phyloP scores from a whole-genome alignment of 495 filamentous ascomycete genomes.

The Thozetella sp. region DNA sequence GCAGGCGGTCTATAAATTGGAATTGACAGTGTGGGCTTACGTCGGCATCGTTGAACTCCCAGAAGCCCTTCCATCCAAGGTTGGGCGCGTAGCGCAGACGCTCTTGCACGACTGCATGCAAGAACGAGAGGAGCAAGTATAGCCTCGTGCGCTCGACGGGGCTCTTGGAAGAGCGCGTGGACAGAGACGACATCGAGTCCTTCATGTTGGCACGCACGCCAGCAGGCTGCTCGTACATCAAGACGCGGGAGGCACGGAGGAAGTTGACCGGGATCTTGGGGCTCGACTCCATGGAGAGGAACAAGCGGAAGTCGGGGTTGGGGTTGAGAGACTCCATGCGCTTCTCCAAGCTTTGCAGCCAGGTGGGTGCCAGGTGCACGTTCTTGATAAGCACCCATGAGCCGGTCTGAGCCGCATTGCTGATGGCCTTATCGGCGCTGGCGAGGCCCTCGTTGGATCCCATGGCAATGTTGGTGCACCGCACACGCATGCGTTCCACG shows the following conservation, averaged over 20 bases:
- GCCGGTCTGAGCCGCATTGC: slow-evolving; percentile 87
- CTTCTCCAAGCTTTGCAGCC: slow-evolving; percentile 97
- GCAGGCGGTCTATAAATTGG: background rate
- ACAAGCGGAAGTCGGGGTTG: slow-evolving; percentile 89
- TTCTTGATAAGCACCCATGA: slow-evolving; percentile 99
- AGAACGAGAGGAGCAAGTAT: slow-evolving; percentile 89
- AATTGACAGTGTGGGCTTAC: slow-evolving; percentile 58
- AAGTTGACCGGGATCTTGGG: slow-evolving; percentile 97
- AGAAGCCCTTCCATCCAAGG: slow-evolving; percentile 97
- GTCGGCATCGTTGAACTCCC: slow-evolving; percentile 99
- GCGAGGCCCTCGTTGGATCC: slow-evolving; percentile 92
- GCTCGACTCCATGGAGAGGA: slow-evolving; percentile 97
- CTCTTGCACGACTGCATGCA: slow-evolving; percentile 97
- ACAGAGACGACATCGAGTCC: slow-evolving; percentile 85
- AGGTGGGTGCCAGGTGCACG: slow-evolving; percentile 92
- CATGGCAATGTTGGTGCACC: slow-evolving; percentile 98
- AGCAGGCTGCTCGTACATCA: slow-evolving; percentile 98
- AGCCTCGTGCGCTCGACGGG: slow-evolving; percentile 91
- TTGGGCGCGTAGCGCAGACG: slow-evolving; percentile 92
- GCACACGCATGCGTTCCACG: slow-evolving; percentile 77
- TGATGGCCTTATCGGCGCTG: slow-evolving; percentile 93
- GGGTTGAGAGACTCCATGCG: slow-evolving; percentile 93
- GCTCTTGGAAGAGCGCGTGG: slow-evolving; percentile 73
- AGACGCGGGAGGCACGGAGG: slow-evolving; percentile 85
- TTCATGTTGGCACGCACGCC: slow-evolving; percentile 99